Percentiles rank a stretch among this genome's conserved stretches.
Conservation (phyloP, 805 yeast genomes). For the Kodamaea fukazawae region DNA sequence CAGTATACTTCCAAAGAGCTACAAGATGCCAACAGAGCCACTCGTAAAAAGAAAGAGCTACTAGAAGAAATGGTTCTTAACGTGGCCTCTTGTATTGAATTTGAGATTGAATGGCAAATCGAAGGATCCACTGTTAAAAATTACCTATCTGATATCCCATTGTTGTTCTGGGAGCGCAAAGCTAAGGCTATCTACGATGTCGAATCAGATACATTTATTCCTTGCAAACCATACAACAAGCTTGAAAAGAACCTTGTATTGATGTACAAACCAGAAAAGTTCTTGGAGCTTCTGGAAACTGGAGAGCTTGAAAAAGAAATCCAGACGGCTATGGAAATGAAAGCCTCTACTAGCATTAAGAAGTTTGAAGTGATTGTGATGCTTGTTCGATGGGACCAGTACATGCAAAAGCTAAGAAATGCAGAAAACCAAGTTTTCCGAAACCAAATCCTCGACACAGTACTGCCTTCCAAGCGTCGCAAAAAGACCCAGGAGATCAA, state of each 20-base stretch:
- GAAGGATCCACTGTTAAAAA: slow-evolving; percentile 15
- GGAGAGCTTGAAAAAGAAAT: slow-evolving; percentile 3
- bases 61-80: slow-evolving; percentile 47
- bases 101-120: background rate
- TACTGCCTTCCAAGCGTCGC: slow-evolving; percentile 1
- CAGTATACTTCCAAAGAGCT: slow-evolving; percentile 28
- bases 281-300: slow-evolving; percentile 23
- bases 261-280: slow-evolving; percentile 45
- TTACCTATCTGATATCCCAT: slow-evolving; percentile 33
- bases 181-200: slow-evolving; percentile 49
- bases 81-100: background rate
- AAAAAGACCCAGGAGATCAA: slow-evolving; percentile 1
- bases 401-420: slow-evolving; percentile 41
- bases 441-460: slow-evolving; percentile 6
- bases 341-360: slow-evolving; percentile 7
- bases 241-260: slow-evolving; percentile 47
- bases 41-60: slow-evolving; percentile 49
- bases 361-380: slow-evolving; percentile 7
- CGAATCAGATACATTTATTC: slow-evolving; percentile 51
- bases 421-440: slow-evolving; percentile 47
- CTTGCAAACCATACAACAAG: slow-evolving; percentile 39
- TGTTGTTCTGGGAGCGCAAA: slow-evolving; percentile 52
- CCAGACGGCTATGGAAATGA: background rate
- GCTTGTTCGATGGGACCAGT: slow-evolving; percentile 42
- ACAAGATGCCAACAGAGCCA: slow-evolving; percentile 33